Percentiles rank a stretch among this genome's conserved stretches.
Evolutionary conservation across 2,329 filamentous ascomycete genomes (phyloP).

Genomic region (Xylariaceae sp.): DNA sequence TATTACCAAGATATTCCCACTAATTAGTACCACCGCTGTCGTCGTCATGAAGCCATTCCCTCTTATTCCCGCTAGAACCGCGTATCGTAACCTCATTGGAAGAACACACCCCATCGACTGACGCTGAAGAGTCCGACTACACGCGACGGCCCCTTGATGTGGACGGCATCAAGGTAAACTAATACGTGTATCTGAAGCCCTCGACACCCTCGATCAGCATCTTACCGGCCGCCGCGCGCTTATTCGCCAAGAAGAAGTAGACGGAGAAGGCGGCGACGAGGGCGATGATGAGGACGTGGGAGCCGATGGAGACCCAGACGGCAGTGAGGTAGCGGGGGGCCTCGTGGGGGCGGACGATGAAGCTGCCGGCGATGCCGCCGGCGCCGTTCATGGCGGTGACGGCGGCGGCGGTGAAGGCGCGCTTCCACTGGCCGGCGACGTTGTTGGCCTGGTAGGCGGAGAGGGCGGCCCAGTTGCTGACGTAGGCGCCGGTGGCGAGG

Average conservation of each 20-base stretch:
- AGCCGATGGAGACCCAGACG: conserved; percentile 69
- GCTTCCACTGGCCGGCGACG: conserved; percentile 66
- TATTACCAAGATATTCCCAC: neutral
- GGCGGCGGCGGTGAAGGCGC: conserved; percentile 62
- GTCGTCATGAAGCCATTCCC: neutral
- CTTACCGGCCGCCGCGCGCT: conserved; percentile 48
- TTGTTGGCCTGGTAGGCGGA: conserved; percentile 67
- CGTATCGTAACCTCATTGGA: neutral
- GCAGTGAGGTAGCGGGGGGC: conserved; percentile 66
- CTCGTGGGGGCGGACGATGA: conserved; percentile 63
- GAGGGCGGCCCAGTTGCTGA: conserved; percentile 70
- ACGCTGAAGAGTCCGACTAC: too few relatives aligned
- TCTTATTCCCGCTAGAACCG: neutral
- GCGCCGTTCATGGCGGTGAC: conserved; percentile 65
- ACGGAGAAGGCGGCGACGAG: conserved; percentile 54
- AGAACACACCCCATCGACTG: too few relatives aligned
- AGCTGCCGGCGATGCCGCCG: conserved; percentile 67
- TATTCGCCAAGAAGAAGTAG: conserved; percentile 58
- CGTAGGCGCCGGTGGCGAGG: conserved; percentile 68
- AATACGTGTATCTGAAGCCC: conserved; percentile 38
- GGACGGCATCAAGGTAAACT: neutral
- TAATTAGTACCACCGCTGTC: neutral
- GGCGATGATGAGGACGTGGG: conserved; percentile 60
- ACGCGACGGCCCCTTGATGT: too few relatives aligned
- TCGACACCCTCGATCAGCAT: conserved; percentile 51